Percentiles rank a stretch among this genome's conserved stretches.
These are phyloP conservation scores for Plectranthus barbatus DNA, from an alignment of 257 asterid species.

Conservation along the genomic window DNA sequence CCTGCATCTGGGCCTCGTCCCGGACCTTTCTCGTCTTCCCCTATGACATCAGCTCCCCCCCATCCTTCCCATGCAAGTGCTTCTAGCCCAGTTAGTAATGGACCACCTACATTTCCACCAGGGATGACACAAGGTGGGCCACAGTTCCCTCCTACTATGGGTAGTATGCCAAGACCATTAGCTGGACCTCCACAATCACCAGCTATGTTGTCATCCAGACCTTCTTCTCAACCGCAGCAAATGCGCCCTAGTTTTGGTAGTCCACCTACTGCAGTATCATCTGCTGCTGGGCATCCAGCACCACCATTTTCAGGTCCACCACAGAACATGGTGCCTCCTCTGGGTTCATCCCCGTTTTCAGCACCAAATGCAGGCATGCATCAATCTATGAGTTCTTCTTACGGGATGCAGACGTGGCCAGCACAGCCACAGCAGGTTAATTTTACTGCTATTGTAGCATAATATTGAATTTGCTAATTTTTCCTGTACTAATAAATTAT, in stretches of 20 bases:
- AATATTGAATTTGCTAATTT: background rate
- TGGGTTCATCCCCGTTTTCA: slow-evolving; percentile 66
- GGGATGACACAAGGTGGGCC: slow-evolving; percentile 47
- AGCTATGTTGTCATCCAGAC: slow-evolving; percentile 31
- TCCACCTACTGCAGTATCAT: slow-evolving; percentile 52
- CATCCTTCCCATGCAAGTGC: slow-evolving; percentile 31
- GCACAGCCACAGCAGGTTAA: slow-evolving; percentile 71
- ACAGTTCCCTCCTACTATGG: slow-evolving; percentile 52
- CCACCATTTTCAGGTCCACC: slow-evolving; percentile 54
- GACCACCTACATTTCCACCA: slow-evolving; percentile 55
- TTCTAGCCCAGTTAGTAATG: slow-evolving; percentile 51
- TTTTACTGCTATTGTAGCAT: background rate
- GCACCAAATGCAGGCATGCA: slow-evolving; percentile 44
- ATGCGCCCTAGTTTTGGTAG: slow-evolving; percentile 71
- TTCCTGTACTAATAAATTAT: background rate
- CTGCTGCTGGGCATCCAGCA: slow-evolving; percentile 54
- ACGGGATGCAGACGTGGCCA: slow-evolving; percentile 74
- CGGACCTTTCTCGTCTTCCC: slow-evolving; percentile 45
- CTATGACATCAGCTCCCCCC: slow-evolving; percentile 44
- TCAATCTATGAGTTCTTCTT: slow-evolving; percentile 61
- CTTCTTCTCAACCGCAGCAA: slow-evolving; percentile 47
- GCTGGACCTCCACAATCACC: slow-evolving; percentile 56
- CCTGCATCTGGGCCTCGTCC: slow-evolving; percentile 52
- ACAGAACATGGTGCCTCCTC: slow-evolving; percentile 51
- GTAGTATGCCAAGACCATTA: slow-evolving; percentile 48